Conservation (phyloP, 2,329 filamentous ascomycete genomes). For the Ascosphaera apis region DNA sequence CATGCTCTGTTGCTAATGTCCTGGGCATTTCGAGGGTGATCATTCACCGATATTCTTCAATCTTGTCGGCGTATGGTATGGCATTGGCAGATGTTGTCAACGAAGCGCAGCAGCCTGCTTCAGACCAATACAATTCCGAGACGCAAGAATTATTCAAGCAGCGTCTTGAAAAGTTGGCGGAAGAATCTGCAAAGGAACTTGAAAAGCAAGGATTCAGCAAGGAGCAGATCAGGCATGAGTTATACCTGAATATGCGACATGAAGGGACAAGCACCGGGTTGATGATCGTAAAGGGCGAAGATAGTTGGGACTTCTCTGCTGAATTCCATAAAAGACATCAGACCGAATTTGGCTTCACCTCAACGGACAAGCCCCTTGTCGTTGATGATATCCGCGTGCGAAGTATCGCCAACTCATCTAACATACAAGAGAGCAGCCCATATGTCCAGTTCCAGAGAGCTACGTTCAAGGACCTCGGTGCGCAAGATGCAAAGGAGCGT, state of each 20-base stretch:
- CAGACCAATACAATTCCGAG: conserved; percentile 26
- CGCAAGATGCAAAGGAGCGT: conserved; percentile 29
- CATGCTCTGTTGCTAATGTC: conserved; percentile 69
- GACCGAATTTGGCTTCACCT: conserved; percentile 77
- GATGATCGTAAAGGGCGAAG: conserved; percentile 34
- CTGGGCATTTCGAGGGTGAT: conserved; percentile 70
- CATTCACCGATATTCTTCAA: conserved; percentile 73
- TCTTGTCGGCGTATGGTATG: conserved; percentile 83
- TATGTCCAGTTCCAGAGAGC: conserved; percentile 46
- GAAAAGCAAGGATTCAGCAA: conserved; percentile 20
- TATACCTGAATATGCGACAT: conserved; percentile 27
- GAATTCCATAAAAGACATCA: conserved; percentile 72
- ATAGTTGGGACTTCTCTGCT: conserved; percentile 50
- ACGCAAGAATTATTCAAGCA: conserved; percentile 27
- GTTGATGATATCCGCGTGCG: conserved; percentile 75
- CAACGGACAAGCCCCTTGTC: conserved; percentile 62
- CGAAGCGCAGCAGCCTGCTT: conserved; percentile 45
- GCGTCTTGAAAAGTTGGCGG: conserved; percentile 56
- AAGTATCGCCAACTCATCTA: conserved; percentile 46
- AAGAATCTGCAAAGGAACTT: conserved; percentile 27
- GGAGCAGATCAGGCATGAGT: conserved; percentile 19
- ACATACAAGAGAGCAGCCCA: conserved; percentile 38
- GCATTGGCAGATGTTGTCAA: conserved; percentile 82
- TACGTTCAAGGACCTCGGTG: conserved; percentile 29
- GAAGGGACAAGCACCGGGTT: conserved; percentile 28